Base-by-base conservation (phyloP, 257 asterid genomes). In the Voacanga thouarsii region DNA sequence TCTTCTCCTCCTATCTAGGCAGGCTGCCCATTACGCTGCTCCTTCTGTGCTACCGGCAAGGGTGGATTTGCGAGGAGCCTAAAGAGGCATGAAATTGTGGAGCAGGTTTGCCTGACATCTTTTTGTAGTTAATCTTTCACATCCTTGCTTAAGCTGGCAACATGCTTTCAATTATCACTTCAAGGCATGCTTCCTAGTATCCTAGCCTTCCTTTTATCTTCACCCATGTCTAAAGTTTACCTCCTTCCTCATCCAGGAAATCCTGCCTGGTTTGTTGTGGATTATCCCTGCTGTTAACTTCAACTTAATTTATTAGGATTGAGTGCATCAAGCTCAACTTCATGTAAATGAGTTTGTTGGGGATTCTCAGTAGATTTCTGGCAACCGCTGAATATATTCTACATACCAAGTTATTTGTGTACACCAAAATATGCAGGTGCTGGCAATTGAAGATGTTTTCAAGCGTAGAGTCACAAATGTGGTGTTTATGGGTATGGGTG, bases 401-500 rank as follows among this genome's bases (percentile, higher is more conserved):
- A 39, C 66, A 75, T 23, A 43, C 23, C 55, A 75, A 75, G 57
- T 71, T 44, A 44, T 30, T 47, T 68, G n/a, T 71, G 47, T 23
- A 49, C 81, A 72, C 77, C 67, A 26, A 74, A 45, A 60, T 65
- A 74, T 86, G 83, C 89, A 94, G 99, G 99, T 94, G 78, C 87
- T 92, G 87, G 97, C 94, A 56, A 88, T 94, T 82, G 99, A 92
- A 86, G 98, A 94, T 67, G 71, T 86, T 81, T 94, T 94, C 87
- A 85, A 94, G 63, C 93, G 83, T n/a, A 87, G 99, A 81, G 99
- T 94, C 80, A 87, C 97, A 16, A 94, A 92, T 80, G 97, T 94
- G 55, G 99, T 94, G 84, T 94, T 94, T 89, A 94, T 94, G 99
- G 98, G 99, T 71, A 92, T 92, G 99, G 99, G 99, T 41, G 99